Base-by-base conservation (phyloP, 2,329 filamentous ascomycete species). In the Paraphaeosphaeria sporulosa region DNA sequence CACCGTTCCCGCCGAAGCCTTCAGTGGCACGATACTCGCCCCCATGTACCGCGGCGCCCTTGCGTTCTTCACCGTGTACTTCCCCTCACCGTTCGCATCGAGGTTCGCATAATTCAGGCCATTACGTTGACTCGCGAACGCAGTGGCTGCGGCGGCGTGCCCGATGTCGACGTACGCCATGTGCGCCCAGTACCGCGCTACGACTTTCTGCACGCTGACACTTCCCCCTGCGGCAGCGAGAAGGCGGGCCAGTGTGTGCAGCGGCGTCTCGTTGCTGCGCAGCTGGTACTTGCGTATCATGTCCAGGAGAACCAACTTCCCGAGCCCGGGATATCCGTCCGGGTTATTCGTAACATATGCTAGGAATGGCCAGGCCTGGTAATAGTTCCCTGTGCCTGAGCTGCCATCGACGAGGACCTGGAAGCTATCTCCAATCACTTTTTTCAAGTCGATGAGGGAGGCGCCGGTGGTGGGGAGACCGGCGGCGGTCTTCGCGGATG, bases 141-240 rank as follows among this genome's bases (percentile, higher is more conserved):
- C 59, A 0, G 76, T 65, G 21, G 78, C 76, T 0, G 80, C 81
- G 8, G 76, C 76, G 0, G 73, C 59, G 64, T 85, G 81, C 13
- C 80, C 82, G 34, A 85, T 83, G 46, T 85, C 83, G 12, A 81
- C 81, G 61, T 81, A 83, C 4, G 83, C 83, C 83, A 85, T 85
- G 60, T 79, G 79, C 2, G 83, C 83, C 83, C 83, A 85, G 71
- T 85, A 85, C 17, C 76, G 72, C 3, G 78, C 82, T 8, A 85
- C 79, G 9, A 85, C 73, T 9, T 72, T 76, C 21, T 80, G 78
- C 17, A 77, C 55, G 5, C 56, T 64, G 72, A 19, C 69, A 71
- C 23, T 73, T 60, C 34, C 66, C 69, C 8, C 63, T 58, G 38
- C 4, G 2, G 30, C 30, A 2, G 30, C 4, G 38, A 78, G 73